Base-by-base conservation (phyloP, 768 basidiomycete genomes). In the Lactarius sp. region DNA sequence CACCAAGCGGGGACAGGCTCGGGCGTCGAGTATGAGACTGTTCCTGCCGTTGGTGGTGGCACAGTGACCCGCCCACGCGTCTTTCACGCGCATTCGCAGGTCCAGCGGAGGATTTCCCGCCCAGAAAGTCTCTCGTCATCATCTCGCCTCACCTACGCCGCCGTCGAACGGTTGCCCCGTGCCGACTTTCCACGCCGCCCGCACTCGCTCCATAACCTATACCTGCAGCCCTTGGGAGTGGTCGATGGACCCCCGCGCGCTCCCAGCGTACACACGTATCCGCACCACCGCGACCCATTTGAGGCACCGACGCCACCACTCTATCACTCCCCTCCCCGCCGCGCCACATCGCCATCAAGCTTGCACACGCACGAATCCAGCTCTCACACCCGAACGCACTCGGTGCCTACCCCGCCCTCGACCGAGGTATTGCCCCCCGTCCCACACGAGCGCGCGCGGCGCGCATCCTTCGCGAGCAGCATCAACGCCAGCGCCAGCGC, bases 41-140 rank as follows among this genome's bases (percentile, higher is more conserved):
- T 94, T 41, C 92, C 94, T 13, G 94, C 95, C 3, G 88, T 97
- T 4, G 94, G 95, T 18, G 94, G 94, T 14, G 94, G 94, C 0
- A 86, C 83, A 0, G 83, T 97, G 68, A 88, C 88, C 10, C 85
- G 92, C 14, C 95, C 95, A 0, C 79, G 94, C 6, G 82, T 95
- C 37, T 85, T 85, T 66, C 95, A 95, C 72, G 85, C 92, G 0
- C 93, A 95, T 70, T 90, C 90, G 0, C 83, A 83, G 71, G 86
- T 90, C 34, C 81, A 85, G 62, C 72, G 81, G 7, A 77, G 75
- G 55, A 65, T 72, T 42, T 47, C 71, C 52, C 63, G 78, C 77
- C 9, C 79, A 1, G 34, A 58, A 34, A 66, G 68, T 31, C 31
- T 55, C 14, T 46, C 62, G 6, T 65, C 64, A 7, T 20, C 66